Evolutionary conservation across 2,329 filamentous ascomycete species (phyloP).

Genomic region (Shiraia bambusicola): DNA sequence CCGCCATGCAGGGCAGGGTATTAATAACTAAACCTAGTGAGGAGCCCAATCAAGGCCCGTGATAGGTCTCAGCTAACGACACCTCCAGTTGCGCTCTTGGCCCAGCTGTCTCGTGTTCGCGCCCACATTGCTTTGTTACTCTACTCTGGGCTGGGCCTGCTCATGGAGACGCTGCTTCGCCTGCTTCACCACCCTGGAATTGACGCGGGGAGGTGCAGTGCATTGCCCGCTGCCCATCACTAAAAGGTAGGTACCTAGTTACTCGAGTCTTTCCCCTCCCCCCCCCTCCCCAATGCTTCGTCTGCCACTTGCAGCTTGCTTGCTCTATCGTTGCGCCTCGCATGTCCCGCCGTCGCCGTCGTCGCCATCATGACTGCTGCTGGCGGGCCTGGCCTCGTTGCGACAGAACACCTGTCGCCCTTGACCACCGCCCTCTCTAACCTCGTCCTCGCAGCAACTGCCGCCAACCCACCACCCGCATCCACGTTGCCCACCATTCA

Average conservation of each 20-base stretch:
- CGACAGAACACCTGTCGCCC: constrained; percentile 8
- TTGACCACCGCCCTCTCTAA: constrained; percentile 23
- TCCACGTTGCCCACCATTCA: constrained; percentile 29
- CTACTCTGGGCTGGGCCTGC: constrained; percentile 27
- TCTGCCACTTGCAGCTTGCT: constrained; percentile 19
- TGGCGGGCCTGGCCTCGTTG: background rate
- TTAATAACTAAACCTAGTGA: too few relatives aligned
- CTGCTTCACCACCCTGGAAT: constrained; percentile 35
- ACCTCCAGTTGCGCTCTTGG: constrained; percentile 7
- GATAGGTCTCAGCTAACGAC: background rate
- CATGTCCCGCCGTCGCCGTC: constrained; percentile 15
- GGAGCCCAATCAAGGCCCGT: background rate
- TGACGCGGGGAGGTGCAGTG: constrained; percentile 37
- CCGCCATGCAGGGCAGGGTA: too few relatives aligned
- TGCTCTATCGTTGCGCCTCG: constrained; percentile 21
- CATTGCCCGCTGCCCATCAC: constrained; percentile 23
- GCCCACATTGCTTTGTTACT: constrained; percentile 14
- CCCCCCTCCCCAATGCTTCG: constrained; percentile 8
- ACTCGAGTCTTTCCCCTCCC: constrained; percentile 18
- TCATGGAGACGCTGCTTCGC: constrained; percentile 40
- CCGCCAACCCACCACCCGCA: constrained; percentile 12
- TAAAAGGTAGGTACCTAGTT: constrained; percentile 6
- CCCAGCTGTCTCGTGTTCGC: constrained; percentile 15
- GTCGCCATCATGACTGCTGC: too few relatives aligned
- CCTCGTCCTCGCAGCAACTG: constrained; percentile 23